A percentile compares a stretch with the other conserved stretches of the same genome.
Evolutionary conservation across 768 basidiomycete species (phyloP).

Genomic region (Epithele typhae): DNA sequence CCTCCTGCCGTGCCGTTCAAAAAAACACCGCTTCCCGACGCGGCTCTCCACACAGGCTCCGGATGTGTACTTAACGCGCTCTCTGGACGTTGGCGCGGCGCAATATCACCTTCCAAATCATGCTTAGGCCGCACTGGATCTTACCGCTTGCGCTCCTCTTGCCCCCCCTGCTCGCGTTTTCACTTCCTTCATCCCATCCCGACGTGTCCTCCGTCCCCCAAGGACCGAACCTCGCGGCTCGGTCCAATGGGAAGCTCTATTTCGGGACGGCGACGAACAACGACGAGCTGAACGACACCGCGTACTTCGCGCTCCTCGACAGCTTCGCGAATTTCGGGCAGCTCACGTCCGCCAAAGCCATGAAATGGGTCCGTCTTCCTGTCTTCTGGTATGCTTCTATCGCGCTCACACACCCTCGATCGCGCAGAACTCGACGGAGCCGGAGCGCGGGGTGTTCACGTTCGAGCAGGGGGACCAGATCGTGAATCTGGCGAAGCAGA

Average conservation of each 20-base stretch:
- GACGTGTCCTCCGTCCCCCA: too few species aligned
- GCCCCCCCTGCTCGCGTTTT: too few species aligned
- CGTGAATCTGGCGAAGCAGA: slow-evolving; percentile 37
- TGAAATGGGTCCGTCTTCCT: slow-evolving; percentile 46
- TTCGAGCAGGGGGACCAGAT: slow-evolving; percentile 41
- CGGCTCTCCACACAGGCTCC: too few species aligned
- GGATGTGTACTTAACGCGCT: too few species aligned
- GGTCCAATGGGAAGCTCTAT: slow-evolving; percentile 38
- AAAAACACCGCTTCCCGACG: too few species aligned
- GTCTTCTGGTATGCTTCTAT: too few species aligned
- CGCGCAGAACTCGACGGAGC: slow-evolving; percentile 47
- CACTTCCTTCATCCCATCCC: too few species aligned
- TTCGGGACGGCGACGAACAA: slow-evolving; percentile 47
- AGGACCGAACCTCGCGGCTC: slow-evolving; percentile 29
- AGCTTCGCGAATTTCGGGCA: slow-evolving; percentile 28
- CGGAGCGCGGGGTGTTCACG: slow-evolving; percentile 40
- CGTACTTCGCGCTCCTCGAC: slow-evolving; percentile 34
- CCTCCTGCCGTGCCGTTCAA: too few species aligned
- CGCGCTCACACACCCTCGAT: not conserved
- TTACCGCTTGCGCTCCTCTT: too few species aligned
- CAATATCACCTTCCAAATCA: too few species aligned
- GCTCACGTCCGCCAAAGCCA: slow-evolving; percentile 45
- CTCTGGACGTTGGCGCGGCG: too few species aligned
- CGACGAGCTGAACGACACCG: slow-evolving; percentile 35
- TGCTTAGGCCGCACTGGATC: too few species aligned